Conservation (phyloP, 208 protist species). For the Wallacemonas sp. region DNA sequence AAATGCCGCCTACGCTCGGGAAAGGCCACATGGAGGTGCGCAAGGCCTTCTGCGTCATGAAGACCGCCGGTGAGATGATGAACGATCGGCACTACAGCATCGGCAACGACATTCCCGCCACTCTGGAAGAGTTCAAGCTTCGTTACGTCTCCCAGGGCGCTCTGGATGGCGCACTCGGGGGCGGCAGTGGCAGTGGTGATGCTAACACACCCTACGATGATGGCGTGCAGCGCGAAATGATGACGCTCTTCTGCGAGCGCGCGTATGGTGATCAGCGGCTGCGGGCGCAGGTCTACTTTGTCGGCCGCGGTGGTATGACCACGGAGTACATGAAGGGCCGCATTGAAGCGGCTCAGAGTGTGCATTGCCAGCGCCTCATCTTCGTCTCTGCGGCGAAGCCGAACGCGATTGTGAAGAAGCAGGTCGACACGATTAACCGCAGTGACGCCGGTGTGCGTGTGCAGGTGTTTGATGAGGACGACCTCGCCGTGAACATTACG, state of each 20-base stretch:
- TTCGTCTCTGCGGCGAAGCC: slow-evolving; percentile 59
- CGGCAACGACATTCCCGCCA: slow-evolving; percentile 35
- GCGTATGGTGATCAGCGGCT: slow-evolving; percentile 26
- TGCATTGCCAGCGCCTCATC: slow-evolving; percentile 61
- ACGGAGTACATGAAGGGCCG: slow-evolving; percentile 65
- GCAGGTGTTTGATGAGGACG: slow-evolving; percentile 95
- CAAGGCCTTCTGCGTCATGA: slow-evolving; percentile 77
- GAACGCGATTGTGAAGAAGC: slow-evolving; percentile 68
- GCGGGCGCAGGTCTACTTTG: slow-evolving; percentile 78
- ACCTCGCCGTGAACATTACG: slow-evolving; percentile 98
- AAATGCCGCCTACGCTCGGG: slow-evolving; percentile 57
- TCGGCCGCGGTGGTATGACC: slow-evolving; percentile 41
- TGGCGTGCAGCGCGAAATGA: slow-evolving; percentile 74
- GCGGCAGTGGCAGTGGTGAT: neutral
- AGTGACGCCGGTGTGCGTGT: slow-evolving; percentile 64
- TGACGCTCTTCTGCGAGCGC: slow-evolving; percentile 79
- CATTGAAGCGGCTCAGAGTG: slow-evolving; percentile 35
- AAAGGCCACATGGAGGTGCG: slow-evolving; percentile 70
- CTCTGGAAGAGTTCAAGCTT: slow-evolving; percentile 64
- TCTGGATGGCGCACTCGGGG: neutral
- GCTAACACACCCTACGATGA: neutral
- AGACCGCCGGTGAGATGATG: slow-evolving; percentile 87
- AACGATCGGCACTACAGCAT: slow-evolving; percentile 77
- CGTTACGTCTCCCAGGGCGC: slow-evolving; percentile 44
- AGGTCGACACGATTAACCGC: slow-evolving; percentile 71